Evolutionary conservation across 2,329 filamentous ascomycete genomes (phyloP).

Genomic region (Colletotrichum musicola): DNA sequence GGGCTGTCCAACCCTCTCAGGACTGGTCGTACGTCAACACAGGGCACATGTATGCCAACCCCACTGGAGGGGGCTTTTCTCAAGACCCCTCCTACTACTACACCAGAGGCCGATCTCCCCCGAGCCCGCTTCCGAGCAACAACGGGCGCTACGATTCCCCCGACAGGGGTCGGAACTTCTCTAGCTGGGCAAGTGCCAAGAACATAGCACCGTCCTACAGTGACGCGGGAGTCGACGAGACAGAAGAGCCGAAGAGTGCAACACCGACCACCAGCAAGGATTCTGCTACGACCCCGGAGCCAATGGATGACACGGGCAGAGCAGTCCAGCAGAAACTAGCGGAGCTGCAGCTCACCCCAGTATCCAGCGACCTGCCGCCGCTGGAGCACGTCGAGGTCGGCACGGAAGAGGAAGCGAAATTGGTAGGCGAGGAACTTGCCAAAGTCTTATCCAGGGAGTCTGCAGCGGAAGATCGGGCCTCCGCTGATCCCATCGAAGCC

Average conservation of each 20-base stretch:
- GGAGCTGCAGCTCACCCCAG: conserved; percentile 39
- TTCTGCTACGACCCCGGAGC: conserved; percentile 25
- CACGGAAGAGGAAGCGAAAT: conserved; percentile 11
- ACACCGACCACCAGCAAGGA: conserved; percentile 39
- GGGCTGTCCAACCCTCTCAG: conserved; percentile 55
- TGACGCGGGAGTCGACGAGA: conserved; percentile 46
- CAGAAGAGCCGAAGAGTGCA: conserved; percentile 27
- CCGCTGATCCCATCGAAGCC: conserved; percentile 5
- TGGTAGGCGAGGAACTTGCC: conserved; percentile 12
- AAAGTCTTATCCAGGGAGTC: conserved; percentile 1
- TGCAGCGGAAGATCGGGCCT: not conserved
- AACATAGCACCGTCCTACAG: conserved; percentile 56
- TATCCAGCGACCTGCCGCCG: conserved; percentile 11
- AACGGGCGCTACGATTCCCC: conserved; percentile 52
- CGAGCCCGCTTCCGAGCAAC: conserved; percentile 62
- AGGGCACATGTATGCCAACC: conserved; percentile 53
- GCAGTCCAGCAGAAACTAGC: conserved; percentile 26
- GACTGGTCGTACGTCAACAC: conserved; percentile 58
- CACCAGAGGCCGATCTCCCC: conserved; percentile 65
- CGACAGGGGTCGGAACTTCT: conserved; percentile 45
- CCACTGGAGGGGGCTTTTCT: conserved; percentile 47
- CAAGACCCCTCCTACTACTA: conserved; percentile 62
- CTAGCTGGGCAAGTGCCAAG: conserved; percentile 54
- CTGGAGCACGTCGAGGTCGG: conserved; percentile 19
- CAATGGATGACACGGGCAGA: conserved; percentile 23